A percentile compares a stretch with the other conserved stretches of the same genome.
These are phyloP conservation scores for Fusarium beomiforme DNA, from an alignment of 2,329 filamentous ascomycete species.

Conservation along the genomic window DNA sequence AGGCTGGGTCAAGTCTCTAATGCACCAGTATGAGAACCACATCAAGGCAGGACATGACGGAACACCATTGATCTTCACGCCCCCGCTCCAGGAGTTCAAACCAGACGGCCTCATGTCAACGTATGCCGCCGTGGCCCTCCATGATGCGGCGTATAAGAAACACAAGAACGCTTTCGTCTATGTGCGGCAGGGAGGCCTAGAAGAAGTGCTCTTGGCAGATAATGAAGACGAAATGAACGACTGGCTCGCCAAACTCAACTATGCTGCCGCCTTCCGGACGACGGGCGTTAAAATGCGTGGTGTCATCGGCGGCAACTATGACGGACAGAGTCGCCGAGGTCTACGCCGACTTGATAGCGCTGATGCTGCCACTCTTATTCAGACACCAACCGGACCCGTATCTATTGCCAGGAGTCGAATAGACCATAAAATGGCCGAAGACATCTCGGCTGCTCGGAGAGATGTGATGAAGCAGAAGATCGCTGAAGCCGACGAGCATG, in stretches of 20 bases:
- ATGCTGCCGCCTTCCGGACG: slow-evolving; percentile 92
- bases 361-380: slow-evolving; percentile 67
- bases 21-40: slow-evolving; percentile 87
- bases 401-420: slow-evolving; percentile 78
- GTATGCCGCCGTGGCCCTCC: slow-evolving; percentile 87
- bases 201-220: slow-evolving; percentile 92
- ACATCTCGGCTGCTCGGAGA: slow-evolving; percentile 83
- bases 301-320: slow-evolving; percentile 84
- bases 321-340: slow-evolving; percentile 79
- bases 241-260: slow-evolving; percentile 96
- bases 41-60: slow-evolving; percentile 80
- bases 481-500: slow-evolving; percentile 80
- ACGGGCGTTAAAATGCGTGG: slow-evolving; percentile 91
- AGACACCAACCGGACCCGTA: slow-evolving; percentile 78
- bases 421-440: slow-evolving; percentile 83
- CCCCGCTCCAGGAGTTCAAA: slow-evolving; percentile 90
- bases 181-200: slow-evolving; percentile 84
- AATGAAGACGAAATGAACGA: slow-evolving; percentile 94
- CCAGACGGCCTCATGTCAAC: slow-evolving; percentile 94
- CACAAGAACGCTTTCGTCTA: slow-evolving; percentile 97
- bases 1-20: slow-evolving; percentile 88
- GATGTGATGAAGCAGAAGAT: slow-evolving; percentile 88
- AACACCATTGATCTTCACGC: slow-evolving; percentile 86
- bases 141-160: slow-evolving; percentile 88
- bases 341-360: slow-evolving; percentile 77